phyloP scores from a whole-genome alignment of 2,329 filamentous ascomycete genomes.

The Paecilomyces sp. region DNA sequence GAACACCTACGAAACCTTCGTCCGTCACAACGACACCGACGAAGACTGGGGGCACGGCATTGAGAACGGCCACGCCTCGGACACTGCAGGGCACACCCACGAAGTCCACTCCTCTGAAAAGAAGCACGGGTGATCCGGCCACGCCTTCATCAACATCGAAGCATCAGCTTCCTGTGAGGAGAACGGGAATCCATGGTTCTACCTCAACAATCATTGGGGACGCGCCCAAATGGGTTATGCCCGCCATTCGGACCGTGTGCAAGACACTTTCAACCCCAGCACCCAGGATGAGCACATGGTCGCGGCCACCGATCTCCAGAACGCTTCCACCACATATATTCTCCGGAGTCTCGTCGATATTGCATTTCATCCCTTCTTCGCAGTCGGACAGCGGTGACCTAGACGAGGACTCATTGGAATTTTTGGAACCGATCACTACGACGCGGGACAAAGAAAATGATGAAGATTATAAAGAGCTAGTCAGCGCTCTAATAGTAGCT shows the following conservation, averaged over 20 bases:
- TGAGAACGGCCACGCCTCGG: constrained; percentile 21
- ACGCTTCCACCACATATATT: constrained; percentile 65
- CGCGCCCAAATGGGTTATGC: constrained; percentile 60
- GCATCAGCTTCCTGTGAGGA: constrained; percentile 5
- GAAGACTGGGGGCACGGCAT: constrained; percentile 22
- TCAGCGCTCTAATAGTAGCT: constrained; percentile 33
- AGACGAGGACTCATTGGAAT: constrained; percentile 25
- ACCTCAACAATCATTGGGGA: constrained; percentile 27
- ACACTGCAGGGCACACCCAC: constrained; percentile 34
- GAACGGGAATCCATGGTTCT: constrained; percentile 10
- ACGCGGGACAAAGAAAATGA: constrained; percentile 35
- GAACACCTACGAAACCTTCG: constrained; percentile 4
- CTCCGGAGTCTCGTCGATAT: constrained; percentile 59
- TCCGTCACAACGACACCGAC: constrained; percentile 24
- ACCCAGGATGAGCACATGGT: constrained; percentile 27
- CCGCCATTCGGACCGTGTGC: constrained; percentile 60
- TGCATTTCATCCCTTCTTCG: constrained; percentile 40
- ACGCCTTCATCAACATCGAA: constrained; percentile 13
- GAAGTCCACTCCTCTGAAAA: constrained; percentile 36
- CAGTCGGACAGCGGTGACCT: constrained; percentile 44
- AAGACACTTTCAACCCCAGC: constrained; percentile 51
- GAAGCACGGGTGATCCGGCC: constrained; percentile 23
- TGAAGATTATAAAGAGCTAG: constrained; percentile 33
- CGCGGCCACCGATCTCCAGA: constrained; percentile 29
- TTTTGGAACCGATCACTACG: constrained; percentile 31